Percentiles rank a stretch among this genome's conserved stretches.
Conservation (phyloP, 1,284 basidiomycete genomes). For the Cryptococcus neoformans region DNA sequence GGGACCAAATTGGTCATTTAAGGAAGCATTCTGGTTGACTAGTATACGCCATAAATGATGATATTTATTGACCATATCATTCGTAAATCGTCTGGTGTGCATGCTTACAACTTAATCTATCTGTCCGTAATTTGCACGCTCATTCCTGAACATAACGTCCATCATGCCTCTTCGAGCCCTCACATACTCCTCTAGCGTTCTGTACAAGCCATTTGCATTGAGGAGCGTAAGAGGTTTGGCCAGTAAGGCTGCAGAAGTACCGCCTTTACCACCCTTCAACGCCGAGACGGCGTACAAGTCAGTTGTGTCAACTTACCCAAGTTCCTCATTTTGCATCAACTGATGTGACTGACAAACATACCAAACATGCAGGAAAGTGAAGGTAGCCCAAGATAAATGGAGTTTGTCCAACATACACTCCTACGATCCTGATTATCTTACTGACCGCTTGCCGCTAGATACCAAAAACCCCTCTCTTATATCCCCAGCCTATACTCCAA, state of each 20-base stretch:
- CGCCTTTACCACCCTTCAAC: conserved; percentile 25
- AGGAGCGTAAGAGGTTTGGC: too few species aligned
- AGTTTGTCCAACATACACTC: conserved; percentile 20
- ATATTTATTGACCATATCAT: too few species aligned
- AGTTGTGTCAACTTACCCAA: conserved; percentile 1
- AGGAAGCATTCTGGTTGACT: too few species aligned
- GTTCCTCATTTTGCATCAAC: neutral
- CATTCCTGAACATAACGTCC: too few species aligned
- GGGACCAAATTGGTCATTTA: too few species aligned
- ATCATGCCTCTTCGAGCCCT: too few species aligned
- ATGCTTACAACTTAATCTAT: too few species aligned
- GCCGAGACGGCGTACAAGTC: conserved; percentile 22
- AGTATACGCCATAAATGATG: too few species aligned
- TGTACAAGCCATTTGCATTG: too few species aligned
- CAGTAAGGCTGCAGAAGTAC: neutral
- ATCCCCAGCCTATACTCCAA: conserved; percentile 56
- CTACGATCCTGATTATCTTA: neutral
- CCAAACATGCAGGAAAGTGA: conserved; percentile 34
- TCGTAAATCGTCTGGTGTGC: too few species aligned
- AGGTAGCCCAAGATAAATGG: conserved; percentile 45
- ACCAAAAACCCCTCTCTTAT: conserved; percentile 33
- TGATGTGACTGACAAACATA: neutral
- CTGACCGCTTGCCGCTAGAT: conserved; percentile 16
- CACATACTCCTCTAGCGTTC: too few species aligned
- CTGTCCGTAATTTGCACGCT: too few species aligned